Conservation (phyloP, 73 alveolate genomes). For the Halteria grandinella region DNA sequence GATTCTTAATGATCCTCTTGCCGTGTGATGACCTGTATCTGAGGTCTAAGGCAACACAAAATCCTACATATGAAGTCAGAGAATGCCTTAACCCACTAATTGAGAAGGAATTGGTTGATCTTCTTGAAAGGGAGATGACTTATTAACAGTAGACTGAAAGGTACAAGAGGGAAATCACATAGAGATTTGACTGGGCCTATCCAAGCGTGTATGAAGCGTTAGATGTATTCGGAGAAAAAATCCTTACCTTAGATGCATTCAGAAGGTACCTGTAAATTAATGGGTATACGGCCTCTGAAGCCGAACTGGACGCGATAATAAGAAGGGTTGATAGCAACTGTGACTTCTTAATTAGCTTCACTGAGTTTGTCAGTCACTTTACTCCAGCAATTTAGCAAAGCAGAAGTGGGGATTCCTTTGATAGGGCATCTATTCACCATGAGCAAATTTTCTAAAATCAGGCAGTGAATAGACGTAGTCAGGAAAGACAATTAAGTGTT, state of each 20-base stretch:
- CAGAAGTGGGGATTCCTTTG: neutral
- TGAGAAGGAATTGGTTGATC: constrained; percentile 31
- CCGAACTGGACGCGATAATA: constrained; percentile 51
- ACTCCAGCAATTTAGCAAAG: neutral
- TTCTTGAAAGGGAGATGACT: constrained; percentile 38
- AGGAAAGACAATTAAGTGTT: neutral
- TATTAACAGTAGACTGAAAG: constrained; percentile 24
- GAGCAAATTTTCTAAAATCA: neutral
- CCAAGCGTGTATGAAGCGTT: constrained; percentile 17
- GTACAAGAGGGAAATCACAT: neutral
- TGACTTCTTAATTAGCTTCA: neutral
- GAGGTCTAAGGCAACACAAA: constrained; percentile 48
- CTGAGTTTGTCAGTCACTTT: neutral
- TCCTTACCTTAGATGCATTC: constrained; percentile 2
- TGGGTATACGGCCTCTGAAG: constrained; percentile 60
- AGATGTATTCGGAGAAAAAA: constrained; percentile 6
- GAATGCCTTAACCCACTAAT: constrained; percentile 36
- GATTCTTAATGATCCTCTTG: constrained; percentile 35
- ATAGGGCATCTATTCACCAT: too few relatives aligned
- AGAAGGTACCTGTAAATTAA: constrained; percentile 32
- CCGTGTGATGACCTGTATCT: constrained; percentile 53
- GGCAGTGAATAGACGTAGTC: neutral
- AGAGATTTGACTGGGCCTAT: constrained; percentile 3
- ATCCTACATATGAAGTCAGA: constrained; percentile 24
- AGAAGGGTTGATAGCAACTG: constrained; percentile 60